phyloP scores from a whole-genome alignment of 1,284 basidiomycete species.

The Cutaneotrichosporon cavernicola region DNA sequence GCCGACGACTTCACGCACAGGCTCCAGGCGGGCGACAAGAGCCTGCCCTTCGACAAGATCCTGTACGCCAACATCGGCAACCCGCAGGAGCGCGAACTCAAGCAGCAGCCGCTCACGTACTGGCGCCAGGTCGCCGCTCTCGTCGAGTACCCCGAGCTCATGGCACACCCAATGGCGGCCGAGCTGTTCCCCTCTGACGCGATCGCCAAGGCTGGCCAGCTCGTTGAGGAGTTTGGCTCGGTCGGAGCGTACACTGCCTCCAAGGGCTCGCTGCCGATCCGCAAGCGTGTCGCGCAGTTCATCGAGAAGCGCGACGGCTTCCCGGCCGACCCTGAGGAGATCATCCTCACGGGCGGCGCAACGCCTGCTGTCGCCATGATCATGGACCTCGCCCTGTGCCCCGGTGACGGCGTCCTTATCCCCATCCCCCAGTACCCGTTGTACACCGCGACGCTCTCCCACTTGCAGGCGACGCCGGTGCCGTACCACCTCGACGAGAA shows the following conservation, averaged over 20 bases:
- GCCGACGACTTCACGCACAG: slow-evolving; percentile 75
- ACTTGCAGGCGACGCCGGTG: slow-evolving; percentile 70
- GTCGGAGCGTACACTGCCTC: slow-evolving; percentile 92
- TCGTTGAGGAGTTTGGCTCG: slow-evolving; percentile 78
- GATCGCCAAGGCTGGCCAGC: slow-evolving; percentile 72
- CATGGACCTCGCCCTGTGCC: slow-evolving; percentile 54
- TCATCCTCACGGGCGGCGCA: slow-evolving; percentile 89
- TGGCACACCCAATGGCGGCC: slow-evolving; percentile 64
- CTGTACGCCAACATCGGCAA: slow-evolving; percentile 95
- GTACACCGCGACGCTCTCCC: slow-evolving; percentile 85
- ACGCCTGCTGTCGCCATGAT: slow-evolving; percentile 85
- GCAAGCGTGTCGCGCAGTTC: slow-evolving; percentile 80
- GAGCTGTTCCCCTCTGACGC: slow-evolving; percentile 79
- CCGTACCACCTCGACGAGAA: slow-evolving; percentile 82
- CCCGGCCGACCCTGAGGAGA: slow-evolving; percentile 72
- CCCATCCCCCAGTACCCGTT: slow-evolving; percentile 96
- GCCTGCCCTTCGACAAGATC: slow-evolving; percentile 76
- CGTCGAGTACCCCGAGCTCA: slow-evolving; percentile 82
- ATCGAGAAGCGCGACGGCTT: slow-evolving; percentile 79
- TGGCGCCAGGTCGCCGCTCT: slow-evolving; percentile 62
- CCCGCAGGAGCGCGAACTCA: slow-evolving; percentile 86
- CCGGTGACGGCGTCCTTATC: slow-evolving; percentile 56
- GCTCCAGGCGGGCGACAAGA: slow-evolving; percentile 58
- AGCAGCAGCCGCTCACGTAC: slow-evolving; percentile 89
- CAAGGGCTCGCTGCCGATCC: slow-evolving; percentile 82